Conservation (phyloP, 2,329 filamentous ascomycete species). For the Cucurbitaria berberidis region DNA sequence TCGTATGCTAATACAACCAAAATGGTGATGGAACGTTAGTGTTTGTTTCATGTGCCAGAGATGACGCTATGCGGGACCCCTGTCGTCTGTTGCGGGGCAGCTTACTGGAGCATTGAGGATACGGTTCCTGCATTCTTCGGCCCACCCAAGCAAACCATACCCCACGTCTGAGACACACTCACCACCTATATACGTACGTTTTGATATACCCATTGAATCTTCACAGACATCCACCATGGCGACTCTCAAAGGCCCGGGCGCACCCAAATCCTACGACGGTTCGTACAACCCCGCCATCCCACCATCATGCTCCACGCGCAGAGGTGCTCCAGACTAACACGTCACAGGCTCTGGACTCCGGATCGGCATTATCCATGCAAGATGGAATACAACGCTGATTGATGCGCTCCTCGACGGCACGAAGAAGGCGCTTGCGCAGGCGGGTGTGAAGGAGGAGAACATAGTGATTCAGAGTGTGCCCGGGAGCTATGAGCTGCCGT, state of each 20-base stretch:
- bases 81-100: conserved; percentile 23
- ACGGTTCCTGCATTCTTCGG: conserved; percentile 38
- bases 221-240: conserved; percentile 49
- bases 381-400: conserved; percentile 93
- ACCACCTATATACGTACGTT: not conserved
- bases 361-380: conserved; percentile 92
- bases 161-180: not conserved
- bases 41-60: conserved; percentile 14
- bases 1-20: not conserved
- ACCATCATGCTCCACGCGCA: conserved; percentile 7
- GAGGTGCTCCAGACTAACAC: conserved; percentile 8
- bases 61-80: conserved; percentile 24
- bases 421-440: conserved; percentile 75
- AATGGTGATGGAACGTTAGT: not conserved
- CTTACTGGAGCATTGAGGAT: not conserved
- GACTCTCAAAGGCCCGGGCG: conserved; percentile 68
- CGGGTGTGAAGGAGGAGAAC: conserved; percentile 85
- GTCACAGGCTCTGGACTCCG: conserved; percentile 67
- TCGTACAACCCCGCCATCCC: conserved; percentile 24
- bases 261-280: conserved; percentile 64
- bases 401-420: conserved; percentile 81
- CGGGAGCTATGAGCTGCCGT: conserved; percentile 92
- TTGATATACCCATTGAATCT: not conserved
- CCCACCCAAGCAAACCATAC: conserved; percentile 13
- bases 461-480: conserved; percentile 90